Evolutionary conservation across 2,329 filamentous ascomycete genomes (phyloP).

Genomic region (Xylaria sp.): DNA sequence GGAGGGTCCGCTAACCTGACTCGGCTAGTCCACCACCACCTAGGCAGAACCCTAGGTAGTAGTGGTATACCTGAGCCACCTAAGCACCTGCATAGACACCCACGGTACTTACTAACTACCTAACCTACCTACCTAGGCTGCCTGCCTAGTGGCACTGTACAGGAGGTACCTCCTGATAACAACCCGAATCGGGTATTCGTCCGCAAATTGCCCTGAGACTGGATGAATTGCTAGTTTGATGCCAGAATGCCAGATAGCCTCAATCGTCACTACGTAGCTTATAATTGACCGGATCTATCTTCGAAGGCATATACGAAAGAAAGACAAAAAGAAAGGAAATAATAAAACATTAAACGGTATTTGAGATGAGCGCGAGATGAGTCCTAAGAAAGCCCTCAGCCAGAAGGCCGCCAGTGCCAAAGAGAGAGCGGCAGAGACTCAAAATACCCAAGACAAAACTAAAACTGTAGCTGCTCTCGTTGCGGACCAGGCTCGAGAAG

Average conservation of each 20-base stretch:
- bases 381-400: conserved; percentile 25
- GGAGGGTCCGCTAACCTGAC: conserved; percentile 7
- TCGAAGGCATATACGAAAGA: background rate
- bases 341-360: background rate
- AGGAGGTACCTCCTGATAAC: background rate
- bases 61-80: too few species aligned
- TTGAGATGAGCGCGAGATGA: conserved; percentile 36
- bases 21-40: background rate
- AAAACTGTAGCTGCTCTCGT: conserved; percentile 46
- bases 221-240: conserved; percentile 36
- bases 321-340: too few species aligned
- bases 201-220: conserved; percentile 43
- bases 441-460: conserved; percentile 38
- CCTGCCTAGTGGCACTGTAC: conserved; percentile 3
- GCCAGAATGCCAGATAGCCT: conserved; percentile 45
- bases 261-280: conserved; percentile 31
- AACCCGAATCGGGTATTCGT: conserved; percentile 32
- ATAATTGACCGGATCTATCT: conserved; percentile 13
- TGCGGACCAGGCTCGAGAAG: conserved; percentile 51
- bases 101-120: background rate
- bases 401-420: conserved; percentile 27
- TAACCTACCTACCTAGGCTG: background rate
- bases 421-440: conserved; percentile 28
- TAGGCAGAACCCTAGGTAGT: too few species aligned
- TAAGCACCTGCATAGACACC: background rate